These are phyloP conservation scores for Wallacemonas rigidus DNA, from an alignment of 208 protist species.

Conservation along the genomic window DNA sequence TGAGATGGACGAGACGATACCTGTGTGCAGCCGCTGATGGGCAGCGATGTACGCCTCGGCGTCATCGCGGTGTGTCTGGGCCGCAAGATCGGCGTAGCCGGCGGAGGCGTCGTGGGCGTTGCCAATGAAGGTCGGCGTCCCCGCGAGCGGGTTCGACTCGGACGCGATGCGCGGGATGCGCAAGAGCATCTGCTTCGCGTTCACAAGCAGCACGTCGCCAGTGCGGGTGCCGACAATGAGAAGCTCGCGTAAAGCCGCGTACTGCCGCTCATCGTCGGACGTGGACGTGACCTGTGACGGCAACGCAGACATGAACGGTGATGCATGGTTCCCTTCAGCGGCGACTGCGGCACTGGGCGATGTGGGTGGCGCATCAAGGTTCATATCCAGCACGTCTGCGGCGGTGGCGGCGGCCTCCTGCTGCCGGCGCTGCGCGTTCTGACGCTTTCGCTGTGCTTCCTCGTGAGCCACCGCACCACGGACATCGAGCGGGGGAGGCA, in stretches of 20 bases:
- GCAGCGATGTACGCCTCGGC: constrained; percentile 25
- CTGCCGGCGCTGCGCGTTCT: constrained; percentile 22
- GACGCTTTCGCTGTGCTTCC: constrained; percentile 24
- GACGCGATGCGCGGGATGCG: constrained; percentile 31
- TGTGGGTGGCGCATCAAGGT: no score
- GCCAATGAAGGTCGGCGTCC: constrained; percentile 8
- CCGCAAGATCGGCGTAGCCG: constrained; percentile 17
- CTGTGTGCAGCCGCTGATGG: constrained; percentile 25
- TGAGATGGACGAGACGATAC: constrained; percentile 35
- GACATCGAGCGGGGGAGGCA: constrained; percentile 14
- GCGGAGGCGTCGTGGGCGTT: constrained; percentile 21
- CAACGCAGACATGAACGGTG: neutral
- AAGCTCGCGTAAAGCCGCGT: constrained; percentile 34
- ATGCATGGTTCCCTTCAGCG: neutral
- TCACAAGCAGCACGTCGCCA: constrained; percentile 32
- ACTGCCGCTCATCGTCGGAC: constrained; percentile 3
- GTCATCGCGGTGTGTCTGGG: constrained; percentile 13
- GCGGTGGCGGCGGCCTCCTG: constrained; percentile 22
- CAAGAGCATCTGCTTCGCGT: constrained; percentile 34
- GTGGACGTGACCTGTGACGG: neutral
- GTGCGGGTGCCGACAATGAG: constrained; percentile 47
- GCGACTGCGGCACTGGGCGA: no score
- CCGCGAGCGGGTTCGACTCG: constrained; percentile 7
- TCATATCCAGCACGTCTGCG: neutral
- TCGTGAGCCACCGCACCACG: constrained; percentile 15